Evolutionary conservation across 2,329 filamentous ascomycete genomes (phyloP), one percentile per base, ranked within the genome.

Genomic region (Pseudogymnoascus sp.): DNA sequence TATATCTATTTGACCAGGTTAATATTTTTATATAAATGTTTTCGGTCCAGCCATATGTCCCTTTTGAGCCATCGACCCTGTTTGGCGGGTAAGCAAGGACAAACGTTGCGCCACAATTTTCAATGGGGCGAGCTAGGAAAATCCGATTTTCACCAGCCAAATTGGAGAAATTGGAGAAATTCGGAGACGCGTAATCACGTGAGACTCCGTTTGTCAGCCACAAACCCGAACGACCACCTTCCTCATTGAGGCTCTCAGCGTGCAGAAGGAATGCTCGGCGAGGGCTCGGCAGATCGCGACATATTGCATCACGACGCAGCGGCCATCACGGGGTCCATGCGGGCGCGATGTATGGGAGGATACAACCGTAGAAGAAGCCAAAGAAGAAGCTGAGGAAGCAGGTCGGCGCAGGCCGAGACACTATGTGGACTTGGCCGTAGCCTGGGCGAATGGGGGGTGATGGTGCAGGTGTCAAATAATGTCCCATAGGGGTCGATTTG

Each of bases 81-180:
- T 29, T 29, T 29, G 3, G n/a, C 7, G 21, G 21, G n/a, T 29
- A n/a, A 29, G 21, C 15, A 50, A 50, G 44, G 44, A 10, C 21
- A 10, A 29, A 50, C 44, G 13, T 26, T 46, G 38, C 7, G 44
- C 44, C 44, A 50, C 44, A 50, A 50, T 29, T 53, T 53, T 53
- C 15, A 3, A 53, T 53, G 23, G 46, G 46, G 26, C 46, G 26
- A 31, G 46, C 46, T 53, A 53, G 46, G 26, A 53, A 53, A 53
- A 19, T 17, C 44, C 46, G 46, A 53, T 53, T 53, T 53, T 53
- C 46, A 53, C 46, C 26, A 53, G 46, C 26, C 4, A 53, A 53
- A 53, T 53, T 53, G 46, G 46, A 53, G 46, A 53, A 53, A 53
- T 53, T 53, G 46, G 46, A 53, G 46, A 33, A 53, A 53, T 31